Base-by-base conservation (phyloP, 495 filamentous ascomycete species). In the Xylaria bambusicola region DNA sequence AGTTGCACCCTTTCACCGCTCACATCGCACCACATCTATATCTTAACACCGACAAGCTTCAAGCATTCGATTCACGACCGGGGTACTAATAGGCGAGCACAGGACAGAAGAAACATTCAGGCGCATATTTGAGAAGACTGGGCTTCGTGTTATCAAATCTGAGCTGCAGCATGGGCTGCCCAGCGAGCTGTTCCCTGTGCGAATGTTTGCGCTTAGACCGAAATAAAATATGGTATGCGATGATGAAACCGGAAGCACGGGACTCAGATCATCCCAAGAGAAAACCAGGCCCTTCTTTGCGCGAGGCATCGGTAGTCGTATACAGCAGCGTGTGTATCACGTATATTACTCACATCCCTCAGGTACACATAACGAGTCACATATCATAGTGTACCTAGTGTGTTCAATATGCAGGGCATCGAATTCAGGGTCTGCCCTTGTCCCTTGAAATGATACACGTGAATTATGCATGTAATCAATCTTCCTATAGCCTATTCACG, bases 141-240 rank as follows among this genome's bases (percentile, higher is more conserved):
- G 84, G 15, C 66, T 96, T 62, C 77, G 71, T 49, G 65, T 96
- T 27, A 73, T 91, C 51, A 83, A 77, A 68, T 84, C 84, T 12
- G 90, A 96, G 69, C 55, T 92, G 51, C 92, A 97, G 73, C 84
- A 79, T 41, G 92, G 90, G 0, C 85, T 92, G 50, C 86, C 87
- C 0, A 77, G 79, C 49, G 76, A 77, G 47, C 69, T 92, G 8
- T 82, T 84, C 54, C 86, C 88, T 17, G 88, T 93, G 18, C 80
- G 84, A 54, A 88, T 84, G 65, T 93, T 89, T 71, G 90, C 87
- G 0, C 67, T 93, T 54, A 75, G 68, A 59, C 74, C 74, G 1
- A 67, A 65, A 36, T 48, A 18, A 26, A 10, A 33, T 33, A 10
- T 33, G 10, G 29, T 33, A 33, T 33, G 5, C 10, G 29, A 17